Conservation (phyloP, 169 alveolate genomes). For the Fabrea salina region DNA sequence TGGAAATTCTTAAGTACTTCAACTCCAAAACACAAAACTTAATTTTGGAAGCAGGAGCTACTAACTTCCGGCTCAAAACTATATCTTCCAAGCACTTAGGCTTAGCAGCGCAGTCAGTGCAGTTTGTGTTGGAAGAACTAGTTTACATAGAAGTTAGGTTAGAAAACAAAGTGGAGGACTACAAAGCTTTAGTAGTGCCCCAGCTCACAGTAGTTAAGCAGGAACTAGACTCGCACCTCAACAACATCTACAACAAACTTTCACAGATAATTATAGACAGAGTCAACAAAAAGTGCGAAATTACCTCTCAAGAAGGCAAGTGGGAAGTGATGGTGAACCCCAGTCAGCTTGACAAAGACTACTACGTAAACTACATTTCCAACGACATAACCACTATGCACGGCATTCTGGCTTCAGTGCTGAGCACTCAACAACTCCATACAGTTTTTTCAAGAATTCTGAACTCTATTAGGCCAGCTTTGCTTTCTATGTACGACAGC, state of each 20-base stretch:
- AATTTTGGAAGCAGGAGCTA: background rate
- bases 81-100: constrained; percentile 13
- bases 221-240: background rate
- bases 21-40: background rate
- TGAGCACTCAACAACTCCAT: background rate
- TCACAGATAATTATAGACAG: background rate
- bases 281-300: background rate
- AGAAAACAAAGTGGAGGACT: background rate
- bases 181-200: background rate
- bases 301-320: background rate
- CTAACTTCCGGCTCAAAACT: background rate
- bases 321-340: constrained; percentile 24
- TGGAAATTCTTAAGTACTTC: background rate
- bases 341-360: constrained; percentile 6
- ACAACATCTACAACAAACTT: background rate
- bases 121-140: background rate
- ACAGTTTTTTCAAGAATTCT: background rate
- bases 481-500: background rate
- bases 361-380: background rate
- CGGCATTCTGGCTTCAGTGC: background rate
- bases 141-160: background rate
- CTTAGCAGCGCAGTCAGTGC: background rate
- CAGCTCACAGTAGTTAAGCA: background rate
- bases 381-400: constrained; percentile 10
- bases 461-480: background rate